Base-by-base conservation (phyloP, 805 yeast species). In the Cyberlindnera maclurae region DNA sequence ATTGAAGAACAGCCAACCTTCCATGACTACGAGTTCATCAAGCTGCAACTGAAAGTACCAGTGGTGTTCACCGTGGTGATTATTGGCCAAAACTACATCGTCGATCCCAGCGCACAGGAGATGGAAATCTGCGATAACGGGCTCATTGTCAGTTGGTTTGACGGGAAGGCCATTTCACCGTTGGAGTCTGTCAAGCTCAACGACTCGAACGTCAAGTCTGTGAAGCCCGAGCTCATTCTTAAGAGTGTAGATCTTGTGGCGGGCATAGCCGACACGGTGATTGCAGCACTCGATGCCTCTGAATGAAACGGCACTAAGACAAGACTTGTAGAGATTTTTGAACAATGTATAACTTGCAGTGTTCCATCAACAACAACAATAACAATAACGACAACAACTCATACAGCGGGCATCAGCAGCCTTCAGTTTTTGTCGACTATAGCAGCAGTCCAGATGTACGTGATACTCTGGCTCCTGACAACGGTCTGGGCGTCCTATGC, bases 31-130 rank as follows among this genome's bases (percentile, higher is more conserved):
- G 71, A 66, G 45, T 48, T 90, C 83, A 89, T 81, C 68, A 52
- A 66, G 64, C 43, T 75, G 80, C 20, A 67, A 47, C 39, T 69
- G 54, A 29, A 75, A 60, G 90, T 94, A 0, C 95, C 97, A 0
- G 59, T 90, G 13, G 63, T 85, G 29, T 77, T 93, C 49, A 75
- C 90, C 0, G 61, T 82, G 20, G 95, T 95, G 0, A 65, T 83
- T 5, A 75, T 86, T 1, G 95, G 90, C 2, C 54, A 65, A 12
- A 65, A 71, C 37, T 71, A 80, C 9, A 60, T 87, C 17, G 66
- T 89, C 18, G 98, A 90, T 55, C 97, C 98, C 0, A 79, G 94
- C 1, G 64, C 75, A n/a, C 84, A 81, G 42, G 98, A 90, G 59
- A 89, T 85, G 56, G 84, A 79, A 44, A 95, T 89, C 3, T 70